phyloP scores from a whole-genome alignment of 805 yeast genomes.

The Pichia paraexigua region DNA sequence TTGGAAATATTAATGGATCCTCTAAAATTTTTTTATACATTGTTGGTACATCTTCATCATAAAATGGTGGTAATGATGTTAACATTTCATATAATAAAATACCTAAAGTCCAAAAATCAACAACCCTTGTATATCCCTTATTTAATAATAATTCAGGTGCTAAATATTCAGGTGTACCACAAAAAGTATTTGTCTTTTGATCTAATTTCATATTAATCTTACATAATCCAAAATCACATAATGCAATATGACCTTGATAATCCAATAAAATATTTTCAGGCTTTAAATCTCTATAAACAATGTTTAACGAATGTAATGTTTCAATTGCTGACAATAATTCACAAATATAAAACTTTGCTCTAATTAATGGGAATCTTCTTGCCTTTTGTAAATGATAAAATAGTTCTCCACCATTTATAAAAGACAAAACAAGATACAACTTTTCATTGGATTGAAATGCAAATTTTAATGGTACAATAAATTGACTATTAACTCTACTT shows the following conservation, averaged over 20 bases:
- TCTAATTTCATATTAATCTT: conserved; percentile 88
- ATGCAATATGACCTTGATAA: conserved; percentile 95
- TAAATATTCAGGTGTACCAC: conserved; percentile 96
- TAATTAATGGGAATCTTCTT: conserved; percentile 78
- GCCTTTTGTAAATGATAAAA: conserved; percentile 90
- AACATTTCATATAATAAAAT: conserved; percentile 91
- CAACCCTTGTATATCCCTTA: conserved; percentile 90
- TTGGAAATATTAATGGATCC: conserved; percentile 84
- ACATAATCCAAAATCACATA: conserved; percentile 96
- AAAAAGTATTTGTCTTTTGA: conserved; percentile 82
- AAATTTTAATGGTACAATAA: conserved; percentile 92
- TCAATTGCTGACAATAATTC: conserved; percentile 91
- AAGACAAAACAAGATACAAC: conserved; percentile 80
- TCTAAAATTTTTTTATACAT: conserved; percentile 93
- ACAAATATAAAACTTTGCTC: conserved; percentile 90
- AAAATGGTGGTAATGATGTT: conserved; percentile 95
- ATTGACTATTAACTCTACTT: conserved; percentile 89
- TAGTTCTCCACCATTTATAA: conserved; percentile 94
- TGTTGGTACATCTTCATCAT: conserved; percentile 84
- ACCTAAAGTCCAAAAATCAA: conserved; percentile 99
- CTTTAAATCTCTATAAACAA: conserved; percentile 89
- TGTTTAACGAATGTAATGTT: conserved; percentile 82
- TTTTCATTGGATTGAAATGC: conserved; percentile 97
- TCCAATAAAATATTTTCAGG: conserved; percentile 94
- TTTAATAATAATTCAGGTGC: conserved; percentile 91